A percentile compares a stretch with the other conserved stretches of the same genome.
These are phyloP conservation scores for Plasmodium inui DNA, from an alignment of 169 alveolate species.

Conservation along the genomic window DNA sequence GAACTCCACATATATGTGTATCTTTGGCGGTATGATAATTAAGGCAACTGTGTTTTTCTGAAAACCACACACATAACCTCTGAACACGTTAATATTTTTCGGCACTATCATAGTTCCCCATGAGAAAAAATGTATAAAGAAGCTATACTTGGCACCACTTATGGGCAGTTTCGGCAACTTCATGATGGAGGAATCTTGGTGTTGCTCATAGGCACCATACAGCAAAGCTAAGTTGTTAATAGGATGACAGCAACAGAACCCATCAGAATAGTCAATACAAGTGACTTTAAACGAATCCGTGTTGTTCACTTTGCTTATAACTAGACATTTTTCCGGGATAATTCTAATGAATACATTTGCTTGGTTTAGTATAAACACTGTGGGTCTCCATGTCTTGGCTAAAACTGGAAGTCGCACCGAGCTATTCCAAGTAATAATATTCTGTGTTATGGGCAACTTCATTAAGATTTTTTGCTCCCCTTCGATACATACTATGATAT, in stretches of 20 bases:
- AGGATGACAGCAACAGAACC: conserved; percentile 83
- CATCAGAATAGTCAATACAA: conserved; percentile 80
- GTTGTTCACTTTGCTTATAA: conserved; percentile 67
- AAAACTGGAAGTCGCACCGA: conserved; percentile 82
- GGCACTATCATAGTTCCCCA: conserved; percentile 83
- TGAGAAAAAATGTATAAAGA: conserved; percentile 77
- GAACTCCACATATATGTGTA: conserved; percentile 73
- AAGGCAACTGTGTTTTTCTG: conserved; percentile 75
- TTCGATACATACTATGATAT: conserved; percentile 75
- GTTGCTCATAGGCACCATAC: conserved; percentile 77
- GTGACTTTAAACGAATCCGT: conserved; percentile 72
- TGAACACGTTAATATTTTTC: conserved; percentile 70
- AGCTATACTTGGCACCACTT: conserved; percentile 79
- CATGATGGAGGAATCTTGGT: conserved; percentile 43
- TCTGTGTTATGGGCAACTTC: conserved; percentile 74
- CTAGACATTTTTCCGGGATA: conserved; percentile 76
- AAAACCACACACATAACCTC: conserved; percentile 75
- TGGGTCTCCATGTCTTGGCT: conserved; percentile 83
- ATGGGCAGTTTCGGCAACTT: conserved; percentile 73
- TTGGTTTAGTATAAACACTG: conserved; percentile 71
- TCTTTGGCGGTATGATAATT: conserved; percentile 79
- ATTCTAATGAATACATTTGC: conserved; percentile 72
- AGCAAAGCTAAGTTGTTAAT: conserved; percentile 76
- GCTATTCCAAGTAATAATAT: conserved; percentile 75
- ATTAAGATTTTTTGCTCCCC: conserved; percentile 81